Percentiles rank a stretch among this genome's conserved stretches.
phyloP scores from a whole-genome alignment of 73 alveolate genomes.

The Paramecium octaurelia region DNA sequence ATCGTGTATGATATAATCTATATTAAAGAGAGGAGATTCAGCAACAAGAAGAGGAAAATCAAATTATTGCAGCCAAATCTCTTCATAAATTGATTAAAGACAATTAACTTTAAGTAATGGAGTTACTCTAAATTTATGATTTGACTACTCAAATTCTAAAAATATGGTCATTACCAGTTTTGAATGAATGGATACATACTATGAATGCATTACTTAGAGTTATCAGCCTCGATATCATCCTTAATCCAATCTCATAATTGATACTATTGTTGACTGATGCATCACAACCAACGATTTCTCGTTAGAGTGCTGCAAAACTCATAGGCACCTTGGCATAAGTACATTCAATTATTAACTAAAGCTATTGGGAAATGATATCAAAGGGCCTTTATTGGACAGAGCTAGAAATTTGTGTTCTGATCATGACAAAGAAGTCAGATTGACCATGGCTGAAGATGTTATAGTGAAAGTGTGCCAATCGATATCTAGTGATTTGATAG shows the following conservation, averaged over 20 bases:
- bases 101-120: background rate
- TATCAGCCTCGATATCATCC: background rate
- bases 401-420: constrained; percentile 56
- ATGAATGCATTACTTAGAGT: background rate
- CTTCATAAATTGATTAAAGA: background rate
- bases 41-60: constrained; percentile 33
- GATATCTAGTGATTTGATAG: constrained; percentile 30
- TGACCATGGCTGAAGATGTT: constrained; percentile 49
- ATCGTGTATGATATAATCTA: background rate
- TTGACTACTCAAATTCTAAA: constrained; percentile 11
- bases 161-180: constrained; percentile 61
- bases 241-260: background rate
- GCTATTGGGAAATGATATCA: constrained; percentile 25
- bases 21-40: background rate
- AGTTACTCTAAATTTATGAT: constrained; percentile 26
- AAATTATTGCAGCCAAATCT: background rate
- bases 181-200: constrained; percentile 42
- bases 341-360: background rate
- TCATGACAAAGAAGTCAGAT: constrained; percentile 55
- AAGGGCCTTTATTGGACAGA: constrained; percentile 59
- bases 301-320: constrained; percentile 41
- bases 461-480: constrained; percentile 1
- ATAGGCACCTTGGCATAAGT: constrained; percentile 52
- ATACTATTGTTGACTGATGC: constrained; percentile 47
- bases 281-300: constrained; percentile 56